phyloP scores from a whole-genome alignment of 2,329 filamentous ascomycete species.

The Coleophoma crateriformis region DNA sequence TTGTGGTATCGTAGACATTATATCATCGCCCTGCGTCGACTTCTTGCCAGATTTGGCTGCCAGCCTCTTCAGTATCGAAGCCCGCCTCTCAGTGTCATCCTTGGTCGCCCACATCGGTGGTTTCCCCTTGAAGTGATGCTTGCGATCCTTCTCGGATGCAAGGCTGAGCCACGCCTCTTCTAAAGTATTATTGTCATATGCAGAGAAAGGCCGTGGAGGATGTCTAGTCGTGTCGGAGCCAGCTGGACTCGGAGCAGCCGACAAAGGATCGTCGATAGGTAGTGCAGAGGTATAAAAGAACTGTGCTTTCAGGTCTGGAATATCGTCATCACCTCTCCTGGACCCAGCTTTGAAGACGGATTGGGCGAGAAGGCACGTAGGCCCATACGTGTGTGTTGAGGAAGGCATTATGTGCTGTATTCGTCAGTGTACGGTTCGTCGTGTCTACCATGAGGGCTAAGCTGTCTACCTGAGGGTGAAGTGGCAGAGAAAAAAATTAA shows the following conservation, averaged over 20 bases:
- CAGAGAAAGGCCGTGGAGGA: slow-evolving; percentile 71
- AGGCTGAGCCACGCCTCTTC: slow-evolving; percentile 73
- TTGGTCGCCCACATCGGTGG: slow-evolving; percentile 8
- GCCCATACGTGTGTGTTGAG: slow-evolving; percentile 23
- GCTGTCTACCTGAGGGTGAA: background rate
- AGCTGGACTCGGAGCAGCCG: slow-evolving; percentile 48
- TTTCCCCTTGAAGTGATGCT: slow-evolving; percentile 36
- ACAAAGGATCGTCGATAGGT: slow-evolving; percentile 85
- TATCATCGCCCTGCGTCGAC: background rate
- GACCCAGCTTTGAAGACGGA: slow-evolving; percentile 9
- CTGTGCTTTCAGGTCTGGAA: slow-evolving; percentile 60
- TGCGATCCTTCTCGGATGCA: slow-evolving; percentile 39
- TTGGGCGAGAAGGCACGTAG: slow-evolving; percentile 22
- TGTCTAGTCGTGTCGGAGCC: slow-evolving; percentile 49
- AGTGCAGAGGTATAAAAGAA: slow-evolving; percentile 83
- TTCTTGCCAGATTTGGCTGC: background rate
- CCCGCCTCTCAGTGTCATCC: background rate
- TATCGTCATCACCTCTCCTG: slow-evolving; percentile 33
- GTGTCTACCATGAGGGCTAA: background rate
- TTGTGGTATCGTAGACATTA: background rate
- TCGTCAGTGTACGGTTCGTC: background rate
- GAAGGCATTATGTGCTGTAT: slow-evolving; percentile 20
- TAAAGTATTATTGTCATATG: slow-evolving; percentile 71
- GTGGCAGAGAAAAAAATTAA: background rate
- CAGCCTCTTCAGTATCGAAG: background rate